Evolutionary conservation across 331 rosid genomes (phyloP), one percentile per base, ranked within the genome.

Genomic region (Quercus tomentella): DNA sequence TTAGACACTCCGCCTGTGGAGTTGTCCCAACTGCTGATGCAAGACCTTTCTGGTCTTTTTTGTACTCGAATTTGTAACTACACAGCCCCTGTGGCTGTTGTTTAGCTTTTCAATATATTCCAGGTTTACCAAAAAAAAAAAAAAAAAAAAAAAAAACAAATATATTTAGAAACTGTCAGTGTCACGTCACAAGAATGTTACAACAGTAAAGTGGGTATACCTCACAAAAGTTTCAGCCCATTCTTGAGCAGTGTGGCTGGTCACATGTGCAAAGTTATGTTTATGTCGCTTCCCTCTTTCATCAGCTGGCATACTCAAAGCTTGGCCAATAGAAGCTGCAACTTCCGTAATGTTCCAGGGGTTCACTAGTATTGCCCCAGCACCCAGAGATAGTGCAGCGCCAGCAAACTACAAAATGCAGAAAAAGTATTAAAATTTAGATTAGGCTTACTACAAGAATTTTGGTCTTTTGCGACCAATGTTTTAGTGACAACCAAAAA

Each of bases 211-310:
- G 28, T 55, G 73, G 62, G 33, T 30, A 70, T 86, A 93, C 99
- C 97, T 95, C 43, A 95, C 97, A 85, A 95, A 95, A 88, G 90
- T 95, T 85, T 95, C 99, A 6, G 99, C 99, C 99, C 99, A 95
- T 87, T 95, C 96, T 84, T 95, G 99, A 23, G 99, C 94, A 74
- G 99, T 95, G 90, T 95, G 99, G 73, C 84, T 82, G 31, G 83
- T 91, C 70, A 95, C 99, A 82, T 95, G 97, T 6, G 7, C 43
- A 87, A 76, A 95, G 80, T 95, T 95, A 84, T 95, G 97, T 1
- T 55, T 83, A 57, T 95, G 98, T 55, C 97, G 87, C 75, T 90
- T 93, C 87, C 93, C 97, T 86, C 99, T 90, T 80, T 90, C 89
- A 9, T 85, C 87, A 14, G 97, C 26, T 69, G 58, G 1, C 99